Base-by-base conservation (phyloP, 768 basidiomycete genomes). In the Suillus fuscotomentosus region DNA sequence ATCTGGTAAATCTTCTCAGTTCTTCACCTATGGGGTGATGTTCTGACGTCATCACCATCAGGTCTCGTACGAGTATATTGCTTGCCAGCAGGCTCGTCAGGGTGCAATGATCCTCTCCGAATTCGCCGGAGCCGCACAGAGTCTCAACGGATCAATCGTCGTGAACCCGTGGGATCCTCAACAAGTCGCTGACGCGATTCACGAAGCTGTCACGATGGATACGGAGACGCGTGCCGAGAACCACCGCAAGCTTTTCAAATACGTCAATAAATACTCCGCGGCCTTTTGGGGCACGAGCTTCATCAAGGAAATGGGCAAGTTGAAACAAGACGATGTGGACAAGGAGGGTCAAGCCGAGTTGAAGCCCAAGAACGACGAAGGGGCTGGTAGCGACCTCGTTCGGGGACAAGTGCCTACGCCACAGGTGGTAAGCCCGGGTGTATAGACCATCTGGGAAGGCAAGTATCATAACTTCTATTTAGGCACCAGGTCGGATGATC, bases 161-260 rank as follows among this genome's bases (percentile, higher is more conserved):
- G 95, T 99, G 71, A 99, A 99, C 81, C 97, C 97, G 24, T 96
- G 97, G 97, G 97, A 99, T 76, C 92, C 92, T n/a, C 96, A 98
- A 76, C 90, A 95, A 71, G 95, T 97, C 59, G 97, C 97, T 1
- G 90, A 98, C 72, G 95, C 95, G n/a, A 97, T 99, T 64, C 90
- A 95, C 77, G 90, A 94, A 75, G 95, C 97, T 0, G 89, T 99
- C 64, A 94, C 91, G 17, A 95, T 96, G 92, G 86, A 89, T 57
- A 81, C 85, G 4, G 86, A 88, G 53, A 87, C 84, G 47, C 86
- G 94, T n/a, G 90, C 91, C 41, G 91, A 94, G 77, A 98, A 98
- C 78, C 94, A 97, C 76, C 82, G 88, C 70, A 99, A 99, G 78
- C 82, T 99, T 67, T 97, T 94, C 85, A 94, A 94, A 80, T 97